phyloP scores from a whole-genome alignment of 2,329 filamentous ascomycete genomes.

The Ophiostoma himal-ulmi region DNA sequence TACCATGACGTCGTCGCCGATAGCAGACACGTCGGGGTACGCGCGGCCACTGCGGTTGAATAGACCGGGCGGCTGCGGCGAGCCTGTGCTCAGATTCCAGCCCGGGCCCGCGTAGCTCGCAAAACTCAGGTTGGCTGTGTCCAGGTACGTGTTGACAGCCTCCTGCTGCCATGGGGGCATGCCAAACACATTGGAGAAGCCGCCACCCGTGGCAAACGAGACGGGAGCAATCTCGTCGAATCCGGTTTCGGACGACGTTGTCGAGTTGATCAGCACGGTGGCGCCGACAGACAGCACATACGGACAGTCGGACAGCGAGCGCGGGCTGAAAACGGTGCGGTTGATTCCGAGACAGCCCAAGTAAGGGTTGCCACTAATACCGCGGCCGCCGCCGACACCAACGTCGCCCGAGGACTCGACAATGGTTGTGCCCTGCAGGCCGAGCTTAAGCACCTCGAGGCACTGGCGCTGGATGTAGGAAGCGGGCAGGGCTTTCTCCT shows the following conservation, averaged over 20 bases:
- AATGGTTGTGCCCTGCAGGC: constrained; percentile 44
- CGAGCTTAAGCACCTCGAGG: constrained; percentile 49
- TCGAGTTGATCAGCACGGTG: constrained; percentile 37
- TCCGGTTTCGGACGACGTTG: background rate
- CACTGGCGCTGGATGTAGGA: constrained; percentile 50
- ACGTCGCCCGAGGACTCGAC: constrained; percentile 45
- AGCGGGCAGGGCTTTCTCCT: constrained; percentile 48
- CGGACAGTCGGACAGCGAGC: constrained; percentile 35
- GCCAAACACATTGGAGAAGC: constrained; percentile 43
- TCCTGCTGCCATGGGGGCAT: constrained; percentile 40
- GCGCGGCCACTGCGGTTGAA: constrained; percentile 29
- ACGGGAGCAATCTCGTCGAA: constrained; percentile 25
- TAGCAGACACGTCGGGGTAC: constrained; percentile 30
- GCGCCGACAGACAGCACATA: constrained; percentile 49
- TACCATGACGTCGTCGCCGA: constrained; percentile 30
- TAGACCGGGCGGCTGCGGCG: constrained; percentile 21
- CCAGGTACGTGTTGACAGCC: constrained; percentile 40
- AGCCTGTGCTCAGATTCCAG: constrained; percentile 21
- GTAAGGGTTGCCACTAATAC: constrained; percentile 17
- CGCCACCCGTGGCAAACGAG: constrained; percentile 37
- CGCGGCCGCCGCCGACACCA: constrained; percentile 39
- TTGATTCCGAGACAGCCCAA: constrained; percentile 36
- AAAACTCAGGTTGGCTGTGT: constrained; percentile 25
- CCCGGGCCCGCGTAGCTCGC: constrained; percentile 26
- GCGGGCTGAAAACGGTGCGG: constrained; percentile 28